These are phyloP conservation scores for Corynascus novoguineensis DNA, from an alignment of 495 filamentous ascomycete genomes.

Conservation along the genomic window DNA sequence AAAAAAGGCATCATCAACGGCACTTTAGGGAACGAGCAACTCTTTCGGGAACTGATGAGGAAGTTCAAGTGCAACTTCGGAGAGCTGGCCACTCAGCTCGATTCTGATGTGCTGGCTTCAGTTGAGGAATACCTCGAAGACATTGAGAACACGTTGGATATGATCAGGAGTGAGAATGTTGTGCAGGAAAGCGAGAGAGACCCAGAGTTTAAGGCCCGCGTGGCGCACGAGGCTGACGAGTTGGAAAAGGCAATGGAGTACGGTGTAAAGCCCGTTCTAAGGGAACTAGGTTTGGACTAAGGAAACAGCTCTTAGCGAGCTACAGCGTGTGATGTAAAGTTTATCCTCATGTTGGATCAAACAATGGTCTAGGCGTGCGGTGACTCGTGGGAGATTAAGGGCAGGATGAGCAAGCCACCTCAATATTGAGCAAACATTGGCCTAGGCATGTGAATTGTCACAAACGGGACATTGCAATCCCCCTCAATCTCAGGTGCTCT, in stretches of 20 bases:
- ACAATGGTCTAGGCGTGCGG: too few relatives aligned
- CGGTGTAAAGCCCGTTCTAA: too few relatives aligned
- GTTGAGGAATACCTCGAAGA: constrained; percentile 20
- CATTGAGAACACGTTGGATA: constrained; percentile 28
- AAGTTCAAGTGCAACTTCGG: constrained; percentile 21
- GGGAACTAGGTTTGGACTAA: too few relatives aligned
- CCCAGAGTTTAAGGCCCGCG: constrained; percentile 26
- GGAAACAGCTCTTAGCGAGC: too few relatives aligned
- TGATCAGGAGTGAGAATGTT: constrained; percentile 31
- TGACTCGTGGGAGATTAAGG: too few relatives aligned
- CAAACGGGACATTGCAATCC: too few relatives aligned
- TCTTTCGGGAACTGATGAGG: constrained; percentile 25
- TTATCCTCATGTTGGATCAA: too few relatives aligned
- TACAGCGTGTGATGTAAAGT: too few relatives aligned
- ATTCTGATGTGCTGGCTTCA: constrained; percentile 18
- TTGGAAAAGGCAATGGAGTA: constrained; percentile 11
- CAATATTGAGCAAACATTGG: too few relatives aligned
- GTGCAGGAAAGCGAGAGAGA: constrained; percentile 32
- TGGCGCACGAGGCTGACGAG: constrained; percentile 18
- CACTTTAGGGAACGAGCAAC: not conserved
- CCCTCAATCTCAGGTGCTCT: too few relatives aligned
- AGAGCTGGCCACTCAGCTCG: constrained; percentile 15
- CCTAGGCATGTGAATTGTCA: too few relatives aligned
- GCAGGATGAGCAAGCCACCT: too few relatives aligned
- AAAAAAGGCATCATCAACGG: constrained; percentile 30